Evolutionary conservation across 2,329 filamentous ascomycete species (phyloP).

Genomic region (Botrytis medusae): DNA sequence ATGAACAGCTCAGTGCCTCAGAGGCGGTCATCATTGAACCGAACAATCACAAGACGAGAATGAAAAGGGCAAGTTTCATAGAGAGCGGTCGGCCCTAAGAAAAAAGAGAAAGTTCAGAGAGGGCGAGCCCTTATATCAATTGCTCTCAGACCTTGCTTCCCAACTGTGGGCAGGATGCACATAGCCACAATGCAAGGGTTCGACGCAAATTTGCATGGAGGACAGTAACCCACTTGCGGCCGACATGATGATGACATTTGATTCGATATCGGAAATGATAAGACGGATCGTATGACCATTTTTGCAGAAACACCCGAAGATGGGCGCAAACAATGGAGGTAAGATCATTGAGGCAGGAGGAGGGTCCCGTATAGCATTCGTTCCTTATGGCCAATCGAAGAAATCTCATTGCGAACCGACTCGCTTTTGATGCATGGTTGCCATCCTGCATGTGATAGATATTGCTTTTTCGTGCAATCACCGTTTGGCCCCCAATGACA

Average conservation of each 20-base stretch:
- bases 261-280: constrained; percentile 9
- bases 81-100: not conserved
- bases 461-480: constrained; percentile 1
- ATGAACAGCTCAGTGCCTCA: constrained; percentile 11
- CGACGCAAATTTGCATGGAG: not conserved
- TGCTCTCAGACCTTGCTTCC: not conserved
- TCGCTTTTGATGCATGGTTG: not conserved
- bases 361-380: not conserved
- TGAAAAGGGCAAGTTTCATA: not conserved
- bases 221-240: constrained; percentile 4
- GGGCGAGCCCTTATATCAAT: constrained; percentile 6
- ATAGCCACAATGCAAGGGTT: constrained; percentile 12
- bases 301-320: constrained; percentile 1
- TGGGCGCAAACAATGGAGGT: not conserved
- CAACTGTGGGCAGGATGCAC: constrained; percentile 9
- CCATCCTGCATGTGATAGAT: not conserved
- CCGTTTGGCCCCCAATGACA: not conserved
- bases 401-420: not conserved
- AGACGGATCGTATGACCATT: constrained; percentile 9
- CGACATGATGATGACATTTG: not conserved
- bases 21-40: constrained; percentile 1
- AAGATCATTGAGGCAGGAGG: constrained; percentile 12
- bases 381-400: not conserved
- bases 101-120: not conserved
- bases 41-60: not conserved